Conservation (phyloP, 1,284 basidiomycete genomes). For the Cutaneotrichosporon dermatis region DNA sequence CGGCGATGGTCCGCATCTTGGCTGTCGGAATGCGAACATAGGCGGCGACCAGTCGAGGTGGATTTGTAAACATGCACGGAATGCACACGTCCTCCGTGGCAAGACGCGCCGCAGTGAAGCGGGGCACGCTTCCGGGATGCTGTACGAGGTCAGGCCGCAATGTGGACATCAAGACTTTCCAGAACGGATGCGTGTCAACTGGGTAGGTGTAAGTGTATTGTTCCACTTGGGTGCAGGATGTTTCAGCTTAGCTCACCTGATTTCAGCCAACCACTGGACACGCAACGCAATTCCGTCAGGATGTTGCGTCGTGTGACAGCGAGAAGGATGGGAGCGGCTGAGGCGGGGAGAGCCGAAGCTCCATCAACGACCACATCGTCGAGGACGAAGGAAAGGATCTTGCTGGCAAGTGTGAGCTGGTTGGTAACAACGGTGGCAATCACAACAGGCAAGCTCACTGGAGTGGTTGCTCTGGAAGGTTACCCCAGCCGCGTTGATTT, state of each 20-base stretch:
- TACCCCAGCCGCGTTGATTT: conserved; percentile 20
- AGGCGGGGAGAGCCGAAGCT: too few species aligned
- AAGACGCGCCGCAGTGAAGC: conserved; percentile 2
- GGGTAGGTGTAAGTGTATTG: neutral
- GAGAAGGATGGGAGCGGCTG: conserved; percentile 1
- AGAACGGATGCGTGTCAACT: conserved; percentile 35
- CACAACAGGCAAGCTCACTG: neutral
- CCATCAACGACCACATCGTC: neutral
- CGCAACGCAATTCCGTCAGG: conserved; percentile 19
- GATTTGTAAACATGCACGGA: conserved; percentile 6
- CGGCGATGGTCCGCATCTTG: conserved; percentile 18
- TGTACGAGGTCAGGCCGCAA: conserved; percentile 6
- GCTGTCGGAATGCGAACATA: conserved; percentile 6
- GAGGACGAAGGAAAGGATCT: neutral
- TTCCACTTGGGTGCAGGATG: neutral
- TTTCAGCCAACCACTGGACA: conserved; percentile 23
- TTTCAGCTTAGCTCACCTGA: conserved; percentile 19
- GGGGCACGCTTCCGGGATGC: neutral
- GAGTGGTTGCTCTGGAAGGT: conserved; percentile 1
- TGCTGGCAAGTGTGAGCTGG: neutral
- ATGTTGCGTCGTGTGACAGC: conserved; percentile 16
- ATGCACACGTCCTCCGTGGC: conserved; percentile 9
- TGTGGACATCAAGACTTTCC: conserved; percentile 17
- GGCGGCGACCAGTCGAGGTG: too few species aligned
- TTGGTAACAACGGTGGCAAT: neutral